phyloP scores from a whole-genome alignment of 441 rosid genomes.

The Aquilaria agallochum region DNA sequence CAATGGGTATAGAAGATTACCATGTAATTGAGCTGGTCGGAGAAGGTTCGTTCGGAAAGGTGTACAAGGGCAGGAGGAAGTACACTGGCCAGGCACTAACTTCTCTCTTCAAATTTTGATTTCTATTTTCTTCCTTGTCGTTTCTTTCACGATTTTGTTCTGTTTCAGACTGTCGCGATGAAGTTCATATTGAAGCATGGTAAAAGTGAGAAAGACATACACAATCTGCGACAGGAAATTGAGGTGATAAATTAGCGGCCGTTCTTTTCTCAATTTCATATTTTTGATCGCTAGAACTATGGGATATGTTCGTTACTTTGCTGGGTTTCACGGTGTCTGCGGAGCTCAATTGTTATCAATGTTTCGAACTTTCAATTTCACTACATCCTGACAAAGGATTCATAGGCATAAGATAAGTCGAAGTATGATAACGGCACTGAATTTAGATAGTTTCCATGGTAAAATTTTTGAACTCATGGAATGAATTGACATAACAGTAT shows the following conservation, averaged over 20 bases:
- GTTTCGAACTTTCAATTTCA: too few relatives aligned
- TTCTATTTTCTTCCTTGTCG: neutral
- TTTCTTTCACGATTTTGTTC: constrained; percentile 5
- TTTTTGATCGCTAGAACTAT: too few relatives aligned
- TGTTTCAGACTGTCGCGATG: constrained; percentile 89
- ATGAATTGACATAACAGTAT: too few relatives aligned
- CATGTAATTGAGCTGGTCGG: constrained; percentile 96
- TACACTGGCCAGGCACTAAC: constrained; percentile 77
- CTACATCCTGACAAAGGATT: too few relatives aligned
- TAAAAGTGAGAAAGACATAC: constrained; percentile 90
- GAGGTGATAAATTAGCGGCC: constrained; percentile 44
- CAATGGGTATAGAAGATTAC: constrained; percentile 83
- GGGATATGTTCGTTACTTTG: too few relatives aligned
- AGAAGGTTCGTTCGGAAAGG: constrained; percentile 97
- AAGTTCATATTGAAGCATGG: constrained; percentile 97
- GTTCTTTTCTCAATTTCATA: neutral
- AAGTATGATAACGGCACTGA: too few relatives aligned
- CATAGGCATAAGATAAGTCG: too few relatives aligned
- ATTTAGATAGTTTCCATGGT: too few relatives aligned
- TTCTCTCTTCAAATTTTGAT: neutral
- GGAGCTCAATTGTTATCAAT: too few relatives aligned
- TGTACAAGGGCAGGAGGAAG: constrained; percentile 87
- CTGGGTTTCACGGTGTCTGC: too few relatives aligned
- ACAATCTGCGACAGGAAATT: constrained; percentile 90
- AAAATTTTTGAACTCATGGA: too few relatives aligned